phyloP scores from a whole-genome alignment of 2,329 filamentous ascomycete genomes.

The Ciborinia camelliae region DNA sequence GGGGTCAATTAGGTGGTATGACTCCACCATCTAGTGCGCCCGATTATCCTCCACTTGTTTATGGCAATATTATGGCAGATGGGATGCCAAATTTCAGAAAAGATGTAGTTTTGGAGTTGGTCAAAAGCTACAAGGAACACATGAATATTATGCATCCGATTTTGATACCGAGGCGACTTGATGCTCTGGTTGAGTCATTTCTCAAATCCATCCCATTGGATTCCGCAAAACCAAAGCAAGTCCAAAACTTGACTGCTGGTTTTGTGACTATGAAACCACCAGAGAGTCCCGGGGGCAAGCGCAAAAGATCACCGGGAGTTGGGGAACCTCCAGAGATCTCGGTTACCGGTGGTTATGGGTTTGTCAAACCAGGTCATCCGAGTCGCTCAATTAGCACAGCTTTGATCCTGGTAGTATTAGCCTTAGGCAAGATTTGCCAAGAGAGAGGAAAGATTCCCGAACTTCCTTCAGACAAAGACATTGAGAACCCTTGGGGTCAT shows the following conservation, averaged over 20 bases:
- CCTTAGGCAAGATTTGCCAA: constrained; percentile 78
- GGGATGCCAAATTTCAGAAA: constrained; percentile 55
- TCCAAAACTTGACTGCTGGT: constrained; percentile 24
- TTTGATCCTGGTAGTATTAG: constrained; percentile 76
- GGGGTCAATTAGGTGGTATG: constrained; percentile 53
- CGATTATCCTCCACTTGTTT: constrained; percentile 5
- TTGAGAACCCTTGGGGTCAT: constrained; percentile 24
- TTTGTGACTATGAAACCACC: constrained; percentile 31
- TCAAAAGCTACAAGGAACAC: constrained; percentile 56
- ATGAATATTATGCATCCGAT: constrained; percentile 66
- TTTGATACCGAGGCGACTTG: constrained; percentile 51
- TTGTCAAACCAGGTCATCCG: constrained; percentile 47
- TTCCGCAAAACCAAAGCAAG: constrained; percentile 31
- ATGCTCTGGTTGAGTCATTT: constrained; percentile 39
- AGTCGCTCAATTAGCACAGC: constrained; percentile 73
- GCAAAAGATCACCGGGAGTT: constrained; percentile 34
- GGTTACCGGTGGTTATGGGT: constrained; percentile 27
- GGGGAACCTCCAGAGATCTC: constrained; percentile 29
- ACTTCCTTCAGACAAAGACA: constrained; percentile 46
- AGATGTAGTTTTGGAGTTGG: constrained; percentile 50
- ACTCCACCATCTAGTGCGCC: constrained; percentile 28
- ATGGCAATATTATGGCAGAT: constrained; percentile 38
- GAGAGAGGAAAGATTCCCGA: constrained; percentile 54
- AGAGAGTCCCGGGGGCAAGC: constrained; percentile 37
- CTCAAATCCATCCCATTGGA: constrained; percentile 33